These are phyloP conservation scores for Exutisphaerella laricina DNA, from an alignment of 2,329 filamentous ascomycete genomes.

Conservation along the genomic window DNA sequence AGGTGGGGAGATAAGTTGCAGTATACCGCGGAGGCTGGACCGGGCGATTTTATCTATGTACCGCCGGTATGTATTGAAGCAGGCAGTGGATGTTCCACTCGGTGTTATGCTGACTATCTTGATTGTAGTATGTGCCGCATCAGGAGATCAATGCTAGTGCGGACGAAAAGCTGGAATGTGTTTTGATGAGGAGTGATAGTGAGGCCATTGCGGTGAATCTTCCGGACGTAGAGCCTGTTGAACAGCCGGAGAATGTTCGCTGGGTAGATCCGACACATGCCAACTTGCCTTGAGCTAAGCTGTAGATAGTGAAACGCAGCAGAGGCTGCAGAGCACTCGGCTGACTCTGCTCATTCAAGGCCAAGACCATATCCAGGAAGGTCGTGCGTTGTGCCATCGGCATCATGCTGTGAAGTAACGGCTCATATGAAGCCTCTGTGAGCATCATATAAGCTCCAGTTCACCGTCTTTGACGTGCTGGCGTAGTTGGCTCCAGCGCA, in stretches of 20 bases:
- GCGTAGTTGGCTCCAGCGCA: conserved; percentile 52
- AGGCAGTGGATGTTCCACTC: conserved; percentile 42
- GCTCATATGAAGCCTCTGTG: too few species aligned
- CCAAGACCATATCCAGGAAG: too few species aligned
- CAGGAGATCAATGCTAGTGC: conserved; percentile 44
- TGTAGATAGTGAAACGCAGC: too few species aligned
- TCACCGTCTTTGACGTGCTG: conserved; percentile 69
- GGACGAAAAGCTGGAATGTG: conserved; percentile 41
- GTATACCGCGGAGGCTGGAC: conserved; percentile 43
- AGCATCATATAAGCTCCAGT: conserved; percentile 52
- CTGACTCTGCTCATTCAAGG: too few species aligned
- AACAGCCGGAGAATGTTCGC: conserved; percentile 40
- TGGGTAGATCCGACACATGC: conserved; percentile 44
- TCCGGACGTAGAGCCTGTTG: conserved; percentile 40
- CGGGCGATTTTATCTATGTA: conserved; percentile 45
- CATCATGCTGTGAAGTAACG: too few species aligned
- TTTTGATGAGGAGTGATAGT: conserved; percentile 40
- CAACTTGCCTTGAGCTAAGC: not conserved
- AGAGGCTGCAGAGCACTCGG: too few species aligned
- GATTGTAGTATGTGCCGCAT: conserved; percentile 35
- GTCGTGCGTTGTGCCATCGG: too few species aligned
- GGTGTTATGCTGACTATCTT: conserved; percentile 46
- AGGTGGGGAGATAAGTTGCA: conserved; percentile 43
- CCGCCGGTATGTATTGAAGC: conserved; percentile 40
- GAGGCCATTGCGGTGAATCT: conserved; percentile 44